Evolutionary conservation across 2,329 filamentous ascomycete genomes (phyloP).

Genomic region (Aspergillus flavus): DNA sequence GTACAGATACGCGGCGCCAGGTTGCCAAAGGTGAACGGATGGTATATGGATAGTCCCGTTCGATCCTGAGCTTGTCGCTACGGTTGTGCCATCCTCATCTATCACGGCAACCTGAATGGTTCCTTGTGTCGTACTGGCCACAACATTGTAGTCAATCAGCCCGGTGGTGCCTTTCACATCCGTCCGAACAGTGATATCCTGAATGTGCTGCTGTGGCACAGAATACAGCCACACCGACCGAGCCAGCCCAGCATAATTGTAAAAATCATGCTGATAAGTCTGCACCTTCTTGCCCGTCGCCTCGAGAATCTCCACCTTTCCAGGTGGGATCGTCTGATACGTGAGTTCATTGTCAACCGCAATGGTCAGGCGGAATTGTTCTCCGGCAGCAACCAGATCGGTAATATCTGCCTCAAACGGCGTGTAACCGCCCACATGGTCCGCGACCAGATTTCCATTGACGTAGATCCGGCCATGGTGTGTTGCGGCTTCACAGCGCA

Average conservation of each 20-base stretch:
- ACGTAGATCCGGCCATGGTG: neutral
- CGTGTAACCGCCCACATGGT: neutral
- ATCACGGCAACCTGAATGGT: neutral
- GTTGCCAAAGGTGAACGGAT: neutral
- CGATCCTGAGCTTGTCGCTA: neutral
- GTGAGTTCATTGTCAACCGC: neutral
- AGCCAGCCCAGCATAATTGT: neutral
- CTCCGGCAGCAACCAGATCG: neutral
- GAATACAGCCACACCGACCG: neutral
- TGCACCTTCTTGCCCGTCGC: neutral
- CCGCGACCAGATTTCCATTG: neutral
- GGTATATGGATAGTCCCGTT: neutral
- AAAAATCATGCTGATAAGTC: neutral
- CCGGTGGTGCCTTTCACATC: neutral
- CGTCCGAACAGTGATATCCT: neutral
- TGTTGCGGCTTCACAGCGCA: neutral
- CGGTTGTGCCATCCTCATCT: neutral
- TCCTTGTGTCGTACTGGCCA: neutral
- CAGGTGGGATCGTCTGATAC: neutral
- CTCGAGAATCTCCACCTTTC: neutral
- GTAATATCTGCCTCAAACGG: neutral
- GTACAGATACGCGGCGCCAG: neutral
- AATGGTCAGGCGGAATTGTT: neutral
- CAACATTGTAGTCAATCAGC: neutral
- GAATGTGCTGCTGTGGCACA: neutral